Evolutionary conservation across 345 rosid species (phyloP).

Genomic region (Eucalyptus paniculata): DNA sequence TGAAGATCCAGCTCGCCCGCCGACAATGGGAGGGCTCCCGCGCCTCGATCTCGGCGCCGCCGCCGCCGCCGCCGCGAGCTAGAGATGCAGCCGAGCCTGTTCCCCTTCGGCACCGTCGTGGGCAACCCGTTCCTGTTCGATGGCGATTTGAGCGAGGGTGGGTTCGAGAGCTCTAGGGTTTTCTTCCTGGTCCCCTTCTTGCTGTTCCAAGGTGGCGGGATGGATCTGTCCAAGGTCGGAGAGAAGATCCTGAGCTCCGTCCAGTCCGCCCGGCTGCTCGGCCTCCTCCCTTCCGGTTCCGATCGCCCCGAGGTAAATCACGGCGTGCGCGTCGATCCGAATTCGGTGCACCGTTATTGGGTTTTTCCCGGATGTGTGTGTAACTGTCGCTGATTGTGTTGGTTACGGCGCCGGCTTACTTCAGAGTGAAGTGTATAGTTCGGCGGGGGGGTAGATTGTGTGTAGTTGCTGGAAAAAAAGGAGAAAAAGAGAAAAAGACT

Average conservation of each 20-base stretch:
- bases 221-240: slow-evolving; percentile 93
- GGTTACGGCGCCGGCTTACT: background rate
- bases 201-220: slow-evolving; percentile 65
- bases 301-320: slow-evolving; percentile 81
- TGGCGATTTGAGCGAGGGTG: slow-evolving; percentile 60
- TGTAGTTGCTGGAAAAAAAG: background rate
- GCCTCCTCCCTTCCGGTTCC: slow-evolving; percentile 60
- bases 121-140: slow-evolving; percentile 53
- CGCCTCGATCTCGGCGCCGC: background rate
- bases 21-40: background rate
- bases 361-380: background rate
- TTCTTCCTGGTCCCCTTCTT: slow-evolving; percentile 78
- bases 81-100: slow-evolving; percentile 80
- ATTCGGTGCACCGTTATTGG: background rate
- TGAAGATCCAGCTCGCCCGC: background rate
- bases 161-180: slow-evolving; percentile 74
- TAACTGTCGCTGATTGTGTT: background rate
- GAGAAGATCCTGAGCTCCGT: slow-evolving; percentile 92
- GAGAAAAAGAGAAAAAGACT: background rate
- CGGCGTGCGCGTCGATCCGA: background rate
- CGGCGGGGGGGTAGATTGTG: background rate
- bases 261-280: slow-evolving; percentile 85
- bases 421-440: background rate
- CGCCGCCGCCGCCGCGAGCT: background rate
- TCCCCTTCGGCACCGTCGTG: slow-evolving; percentile 51